These are phyloP conservation scores for Debaryomyces psychrophilus DNA, from an alignment of 1,139 yeast species.

Conservation along the genomic window DNA sequence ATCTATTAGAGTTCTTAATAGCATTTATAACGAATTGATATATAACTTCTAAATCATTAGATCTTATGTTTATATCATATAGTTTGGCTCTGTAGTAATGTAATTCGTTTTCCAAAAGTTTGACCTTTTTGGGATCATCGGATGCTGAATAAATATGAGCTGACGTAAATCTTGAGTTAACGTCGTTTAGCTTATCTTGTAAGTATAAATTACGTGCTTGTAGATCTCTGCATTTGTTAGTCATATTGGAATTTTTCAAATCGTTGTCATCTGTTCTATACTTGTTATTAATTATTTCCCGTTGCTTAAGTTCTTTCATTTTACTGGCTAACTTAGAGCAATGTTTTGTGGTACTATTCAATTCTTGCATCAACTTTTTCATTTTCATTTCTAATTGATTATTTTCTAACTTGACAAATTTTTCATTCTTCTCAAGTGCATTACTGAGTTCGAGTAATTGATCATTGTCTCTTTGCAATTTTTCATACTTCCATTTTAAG, in stretches of 20 bases:
- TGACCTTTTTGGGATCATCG: slow-evolving; percentile 10
- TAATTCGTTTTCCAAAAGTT: slow-evolving; percentile 29
- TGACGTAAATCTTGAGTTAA: slow-evolving; percentile 15
- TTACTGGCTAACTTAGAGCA: slow-evolving; percentile 37
- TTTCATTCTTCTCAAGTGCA: slow-evolving; percentile 21
- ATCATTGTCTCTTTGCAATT: slow-evolving; percentile 17
- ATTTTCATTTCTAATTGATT: slow-evolving; percentile 25
- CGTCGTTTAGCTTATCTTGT: slow-evolving; percentile 24
- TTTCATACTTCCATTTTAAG: slow-evolving; percentile 15
- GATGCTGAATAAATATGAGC: slow-evolving; percentile 9
- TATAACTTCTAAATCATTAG: slow-evolving; percentile 56
- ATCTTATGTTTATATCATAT: slow-evolving; percentile 38
- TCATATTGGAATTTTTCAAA: slow-evolving; percentile 3
- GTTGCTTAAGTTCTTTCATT: slow-evolving; percentile 25
- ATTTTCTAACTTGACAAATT: slow-evolving; percentile 24
- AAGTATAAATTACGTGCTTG: slow-evolving; percentile 19
- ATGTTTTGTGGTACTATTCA: slow-evolving; percentile 30
- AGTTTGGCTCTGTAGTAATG: slow-evolving; percentile 43
- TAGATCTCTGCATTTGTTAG: slow-evolving; percentile 12
- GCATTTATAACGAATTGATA: slow-evolving; percentile 52
- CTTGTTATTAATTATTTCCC: slow-evolving; percentile 9
- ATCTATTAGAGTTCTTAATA: slow-evolving; percentile 46
- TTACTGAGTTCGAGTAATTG: slow-evolving; percentile 17
- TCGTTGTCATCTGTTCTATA: slow-evolving; percentile 7
- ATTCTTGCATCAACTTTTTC: slow-evolving; percentile 27